Conservation (phyloP, 78 protist genomes). For the Dictyostelium intermedium region DNA sequence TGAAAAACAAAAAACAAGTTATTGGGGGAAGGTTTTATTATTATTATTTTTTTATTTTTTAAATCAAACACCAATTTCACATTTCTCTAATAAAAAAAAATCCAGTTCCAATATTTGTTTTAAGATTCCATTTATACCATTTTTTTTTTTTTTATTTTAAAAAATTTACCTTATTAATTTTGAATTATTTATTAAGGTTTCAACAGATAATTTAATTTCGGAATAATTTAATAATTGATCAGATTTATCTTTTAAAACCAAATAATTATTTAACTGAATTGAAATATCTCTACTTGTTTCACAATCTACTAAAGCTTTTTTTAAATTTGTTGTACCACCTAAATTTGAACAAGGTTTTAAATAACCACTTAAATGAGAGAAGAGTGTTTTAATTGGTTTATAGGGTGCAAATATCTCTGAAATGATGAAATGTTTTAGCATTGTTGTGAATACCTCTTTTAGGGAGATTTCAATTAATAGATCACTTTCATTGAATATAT, state of each 20-base stretch:
- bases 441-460: background rate
- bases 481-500: background rate
- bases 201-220: background rate
- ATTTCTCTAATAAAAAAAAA: too few species aligned
- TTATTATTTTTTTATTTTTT: too few species aligned
- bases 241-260: background rate
- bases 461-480: background rate
- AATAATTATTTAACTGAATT: background rate
- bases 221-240: background rate
- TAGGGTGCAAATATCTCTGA: background rate
- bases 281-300: background rate
- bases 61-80: too few species aligned
- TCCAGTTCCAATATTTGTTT: too few species aligned
- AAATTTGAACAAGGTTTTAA: background rate
- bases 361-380: background rate
- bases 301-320: background rate
- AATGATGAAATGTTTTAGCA: conserved; percentile 6
- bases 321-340: background rate
- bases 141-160: background rate
- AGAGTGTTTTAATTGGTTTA: background rate
- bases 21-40: too few species aligned
- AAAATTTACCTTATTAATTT: background rate
- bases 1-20: too few species aligned
- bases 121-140: too few species aligned
- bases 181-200: conserved; percentile 3